Evolutionary conservation across 257 asterid genomes (phyloP).

Genomic region (Forsythia suspensa): DNA sequence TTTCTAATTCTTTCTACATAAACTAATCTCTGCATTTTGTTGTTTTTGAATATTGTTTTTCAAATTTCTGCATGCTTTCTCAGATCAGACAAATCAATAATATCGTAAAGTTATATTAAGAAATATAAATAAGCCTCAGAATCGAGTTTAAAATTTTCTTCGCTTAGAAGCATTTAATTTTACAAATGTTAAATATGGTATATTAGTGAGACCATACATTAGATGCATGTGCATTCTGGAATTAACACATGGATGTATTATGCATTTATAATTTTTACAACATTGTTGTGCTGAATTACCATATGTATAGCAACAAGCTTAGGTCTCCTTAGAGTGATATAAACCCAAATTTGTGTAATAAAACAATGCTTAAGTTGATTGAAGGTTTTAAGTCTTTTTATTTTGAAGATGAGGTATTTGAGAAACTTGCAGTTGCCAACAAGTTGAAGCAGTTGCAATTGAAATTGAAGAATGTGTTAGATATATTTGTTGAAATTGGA

Average conservation of each 20-base stretch:
- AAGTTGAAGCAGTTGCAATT: too few species aligned
- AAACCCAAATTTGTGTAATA: not conserved
- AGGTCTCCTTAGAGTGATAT: not conserved
- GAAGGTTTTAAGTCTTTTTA: not conserved
- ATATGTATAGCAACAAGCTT: constrained; percentile 20
- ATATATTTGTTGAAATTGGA: too few species aligned
- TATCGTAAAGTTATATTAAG: not conserved
- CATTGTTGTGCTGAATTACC: not conserved
- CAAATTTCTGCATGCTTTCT: constrained; percentile 1
- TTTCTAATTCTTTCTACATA: too few species aligned
- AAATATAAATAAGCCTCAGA: not conserved
- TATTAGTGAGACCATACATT: not conserved
- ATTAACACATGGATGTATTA: not conserved
- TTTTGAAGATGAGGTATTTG: not conserved
- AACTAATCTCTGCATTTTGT: not conserved
- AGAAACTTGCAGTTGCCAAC: not conserved
- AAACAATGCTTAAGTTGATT: not conserved
- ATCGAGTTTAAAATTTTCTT: not conserved
- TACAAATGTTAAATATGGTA: not conserved
- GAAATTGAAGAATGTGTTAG: too few species aligned
- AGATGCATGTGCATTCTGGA: not conserved
- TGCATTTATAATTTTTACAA: not conserved
- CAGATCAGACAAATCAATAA: not conserved
- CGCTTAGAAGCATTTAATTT: not conserved
- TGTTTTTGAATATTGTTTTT: not conserved